Base-by-base conservation (phyloP, 2,329 filamentous ascomycete species). In the Phialophora verrucosa region DNA sequence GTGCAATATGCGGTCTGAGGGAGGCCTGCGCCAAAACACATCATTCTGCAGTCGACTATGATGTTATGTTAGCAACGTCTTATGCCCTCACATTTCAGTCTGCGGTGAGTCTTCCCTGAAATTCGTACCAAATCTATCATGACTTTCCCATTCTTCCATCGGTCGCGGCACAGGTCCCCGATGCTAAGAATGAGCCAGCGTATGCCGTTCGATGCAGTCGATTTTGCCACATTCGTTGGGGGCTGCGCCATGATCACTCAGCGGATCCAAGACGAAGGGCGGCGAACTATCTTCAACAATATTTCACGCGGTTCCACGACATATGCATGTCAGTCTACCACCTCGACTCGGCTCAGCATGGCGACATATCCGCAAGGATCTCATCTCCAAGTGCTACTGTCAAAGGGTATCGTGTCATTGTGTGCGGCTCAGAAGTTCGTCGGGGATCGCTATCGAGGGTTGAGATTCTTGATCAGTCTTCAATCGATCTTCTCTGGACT, bases 1-100 rank as follows among this genome's bases (percentile, higher is more conserved):
- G 88, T 65, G 88, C 89, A 3, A 85, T 90, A 71, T 83, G 83
- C 65, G 82, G 85, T 10, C 85, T 88, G 71, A 87, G 88, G 74
- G 82, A 82, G 69, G 80, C 83, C 0, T 76, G 89, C 3, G 62
- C 64, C 23, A 67, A 66, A 60, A 66, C 67, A n/a, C n/a, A 65
- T 32, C 63, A 62, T 47, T 66, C 51, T 0, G 62, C 63, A 17
- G 61, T 58, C 35, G 73, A 75, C 1, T 59, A 71, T 42, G 73
- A 75, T 44, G 50, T 69, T 23, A 71, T 74, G 25, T 62, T 76
- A 6, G 74, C 73, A 38, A 74, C 74, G 0, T 73, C 68, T 62
- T 76, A 76, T 29, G 65, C 71, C 4, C 72, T 76, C 5, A 69
- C 69, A 1, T 75, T 74, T 56, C 74, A 76, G 44, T 70, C 74